Evolutionary conservation across 352 stramenopile genomes (phyloP), one percentile per base, ranked within the genome.

Genomic region (Blastocystis sp.): DNA sequence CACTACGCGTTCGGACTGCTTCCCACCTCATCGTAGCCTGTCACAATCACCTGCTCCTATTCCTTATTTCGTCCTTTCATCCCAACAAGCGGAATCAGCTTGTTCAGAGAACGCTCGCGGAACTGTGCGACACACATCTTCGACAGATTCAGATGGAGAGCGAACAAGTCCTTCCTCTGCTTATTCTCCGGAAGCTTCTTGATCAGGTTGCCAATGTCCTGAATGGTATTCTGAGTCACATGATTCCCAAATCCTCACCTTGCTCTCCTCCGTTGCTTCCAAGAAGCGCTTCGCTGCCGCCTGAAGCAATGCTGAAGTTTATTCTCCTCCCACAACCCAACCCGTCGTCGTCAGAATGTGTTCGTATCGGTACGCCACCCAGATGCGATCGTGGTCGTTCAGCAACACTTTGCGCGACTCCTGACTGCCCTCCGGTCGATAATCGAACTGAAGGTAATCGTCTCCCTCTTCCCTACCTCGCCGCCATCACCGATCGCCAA

Each of bases 181-280:
- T 73, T 73, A 7, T 51, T 73, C 61, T 73, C 61, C 44, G 61
- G 61, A 32, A 73, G 61, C 44, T 21, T 73, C 36, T 73, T 73
- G 61, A 73, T 73, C 61, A 73, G 61, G 29, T 73, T 73, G 8
- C 61, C 29, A 7, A 73, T 73, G 29, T 73, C 61, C 34, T 73
- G 61, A 51, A 73, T 73, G 4, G 61, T 51, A 16, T 46, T 51
- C 61, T 73, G 46, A n/a, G 21, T 1, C 21, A 44, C n/a, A 67
- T 42, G 1, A 44, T 36, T 42, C 24, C 21, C 32, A n/a, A 2
- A 8, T 18, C 1, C 8, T 49, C 32, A 73, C 61, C 29, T 73
- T 73, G 61, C 61, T 73, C 34, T 73, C 61, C 29, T 73, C 14
- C n/a, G 29, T 73, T 24, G 29, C 18, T 24, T 46, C 61, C 34